Conservation (phyloP, 179 eudicot genomes). For the Spinacia oleracea region DNA sequence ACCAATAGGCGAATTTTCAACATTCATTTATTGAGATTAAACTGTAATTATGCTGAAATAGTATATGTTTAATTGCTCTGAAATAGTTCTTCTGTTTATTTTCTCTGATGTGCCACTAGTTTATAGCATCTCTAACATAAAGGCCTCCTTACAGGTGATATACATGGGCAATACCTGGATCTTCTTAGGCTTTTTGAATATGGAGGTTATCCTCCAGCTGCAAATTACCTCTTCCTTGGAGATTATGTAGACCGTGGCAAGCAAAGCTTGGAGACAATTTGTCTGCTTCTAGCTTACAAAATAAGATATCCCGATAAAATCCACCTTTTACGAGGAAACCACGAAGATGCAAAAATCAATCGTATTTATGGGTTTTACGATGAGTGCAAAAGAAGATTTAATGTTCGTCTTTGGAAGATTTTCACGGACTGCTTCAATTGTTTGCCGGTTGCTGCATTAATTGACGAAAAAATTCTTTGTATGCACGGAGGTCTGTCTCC, state of each 20-base stretch:
- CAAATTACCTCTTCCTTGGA: constrained; percentile 76
- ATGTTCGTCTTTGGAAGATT: constrained; percentile 77
- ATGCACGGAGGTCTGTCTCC: constrained; percentile 92
- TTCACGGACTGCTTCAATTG: constrained; percentile 83
- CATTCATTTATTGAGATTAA: neutral
- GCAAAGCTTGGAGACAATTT: constrained; percentile 84
- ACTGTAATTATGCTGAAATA: neutral
- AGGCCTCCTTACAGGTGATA: constrained; percentile 52
- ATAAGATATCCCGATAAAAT: constrained; percentile 66
- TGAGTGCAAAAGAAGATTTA: constrained; percentile 84
- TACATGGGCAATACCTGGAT: constrained; percentile 85
- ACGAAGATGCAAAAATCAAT: constrained; percentile 85
- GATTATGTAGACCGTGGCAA: constrained; percentile 87
- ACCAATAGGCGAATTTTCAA: neutral
- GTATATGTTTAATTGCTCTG: neutral
- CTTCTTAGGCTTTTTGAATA: constrained; percentile 68
- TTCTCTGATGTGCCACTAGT: neutral
- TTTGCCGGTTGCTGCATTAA: constrained; percentile 74
- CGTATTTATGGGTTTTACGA: constrained; percentile 83
- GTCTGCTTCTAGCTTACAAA: constrained; percentile 76
- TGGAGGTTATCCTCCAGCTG: constrained; percentile 75
- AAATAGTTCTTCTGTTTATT: neutral
- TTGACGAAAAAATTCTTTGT: constrained; percentile 72
- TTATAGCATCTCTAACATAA: constrained; percentile 18
- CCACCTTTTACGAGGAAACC: constrained; percentile 75